Conservation (phyloP, 805 yeast species). For the Yarrowia deformans region DNA sequence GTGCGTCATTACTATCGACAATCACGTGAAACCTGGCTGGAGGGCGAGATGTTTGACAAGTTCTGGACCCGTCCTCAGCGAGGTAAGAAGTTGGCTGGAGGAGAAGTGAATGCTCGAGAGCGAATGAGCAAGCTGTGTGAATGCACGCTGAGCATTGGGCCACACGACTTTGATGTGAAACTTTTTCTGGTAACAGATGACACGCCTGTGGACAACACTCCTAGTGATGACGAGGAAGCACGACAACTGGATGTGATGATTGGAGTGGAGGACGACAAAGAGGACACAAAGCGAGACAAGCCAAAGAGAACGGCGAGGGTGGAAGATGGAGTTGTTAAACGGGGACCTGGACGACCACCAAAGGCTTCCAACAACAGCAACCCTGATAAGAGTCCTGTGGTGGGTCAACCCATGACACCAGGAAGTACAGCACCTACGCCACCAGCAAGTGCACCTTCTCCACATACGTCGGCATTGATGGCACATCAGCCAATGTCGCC, state of each 20-base stretch:
- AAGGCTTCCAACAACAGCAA: neutral
- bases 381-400: neutral
- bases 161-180: conserved; percentile 79
- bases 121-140: conserved; percentile 89
- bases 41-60: conserved; percentile 72
- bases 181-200: conserved; percentile 88
- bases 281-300: conserved; percentile 1
- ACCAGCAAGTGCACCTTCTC: neutral
- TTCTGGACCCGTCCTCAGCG: conserved; percentile 80
- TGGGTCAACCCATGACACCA: neutral
- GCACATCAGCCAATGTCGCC: neutral
- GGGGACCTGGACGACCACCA: conserved; percentile 22
- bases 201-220: conserved; percentile 26
- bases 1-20: conserved; percentile 47
- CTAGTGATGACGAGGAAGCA: conserved; percentile 34
- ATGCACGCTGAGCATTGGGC: conserved; percentile 74
- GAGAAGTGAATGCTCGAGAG: conserved; percentile 71
- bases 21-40: conserved; percentile 73
- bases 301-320: neutral
- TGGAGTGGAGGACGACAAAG: conserved; percentile 31
- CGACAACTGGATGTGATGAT: conserved; percentile 17
- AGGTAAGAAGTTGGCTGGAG: conserved; percentile 57
- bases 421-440: neutral
- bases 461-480: neutral
- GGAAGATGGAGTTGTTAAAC: neutral